Evolutionary conservation across 345 rosid species (phyloP).

Genomic region (Cardamine chenopodiifolia): DNA sequence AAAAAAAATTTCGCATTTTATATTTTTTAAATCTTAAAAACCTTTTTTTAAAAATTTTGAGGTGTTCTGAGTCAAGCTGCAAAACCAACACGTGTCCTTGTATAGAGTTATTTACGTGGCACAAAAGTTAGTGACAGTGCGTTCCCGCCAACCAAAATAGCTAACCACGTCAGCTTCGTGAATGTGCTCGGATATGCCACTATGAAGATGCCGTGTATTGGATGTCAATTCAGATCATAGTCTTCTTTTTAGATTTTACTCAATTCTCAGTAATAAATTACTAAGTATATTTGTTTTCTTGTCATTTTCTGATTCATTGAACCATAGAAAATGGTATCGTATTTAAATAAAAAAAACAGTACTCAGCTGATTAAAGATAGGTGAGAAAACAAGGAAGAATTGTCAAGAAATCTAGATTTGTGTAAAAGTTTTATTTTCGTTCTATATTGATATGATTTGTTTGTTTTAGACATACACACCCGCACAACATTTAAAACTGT

Average conservation of each 20-base stretch:
- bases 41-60: too few relatives aligned
- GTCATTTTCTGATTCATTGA: neutral
- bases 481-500: neutral
- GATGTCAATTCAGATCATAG: neutral
- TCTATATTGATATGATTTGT: neutral
- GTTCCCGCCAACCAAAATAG: conserved; percentile 28
- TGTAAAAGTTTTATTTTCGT: neutral
- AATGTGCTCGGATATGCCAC: conserved; percentile 24
- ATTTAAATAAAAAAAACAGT: too few relatives aligned
- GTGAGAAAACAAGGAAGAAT: neutral
- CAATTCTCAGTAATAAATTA: neutral
- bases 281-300: conserved; percentile 2
- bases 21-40: too few relatives aligned
- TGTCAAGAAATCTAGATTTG: neutral
- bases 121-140: neutral
- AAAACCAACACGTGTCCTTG: conserved; percentile 28
- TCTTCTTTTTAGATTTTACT: neutral
- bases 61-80: too few relatives aligned
- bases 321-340: neutral
- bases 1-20: too few relatives aligned
- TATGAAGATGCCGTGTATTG: conserved; percentile 17
- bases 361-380: neutral
- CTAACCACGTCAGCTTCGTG: conserved; percentile 31
- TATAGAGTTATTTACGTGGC: conserved; percentile 32
- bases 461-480: too few relatives aligned